Conservation (phyloP, 2,329 filamentous ascomycete genomes). For the Penicillium frequentans region DNA sequence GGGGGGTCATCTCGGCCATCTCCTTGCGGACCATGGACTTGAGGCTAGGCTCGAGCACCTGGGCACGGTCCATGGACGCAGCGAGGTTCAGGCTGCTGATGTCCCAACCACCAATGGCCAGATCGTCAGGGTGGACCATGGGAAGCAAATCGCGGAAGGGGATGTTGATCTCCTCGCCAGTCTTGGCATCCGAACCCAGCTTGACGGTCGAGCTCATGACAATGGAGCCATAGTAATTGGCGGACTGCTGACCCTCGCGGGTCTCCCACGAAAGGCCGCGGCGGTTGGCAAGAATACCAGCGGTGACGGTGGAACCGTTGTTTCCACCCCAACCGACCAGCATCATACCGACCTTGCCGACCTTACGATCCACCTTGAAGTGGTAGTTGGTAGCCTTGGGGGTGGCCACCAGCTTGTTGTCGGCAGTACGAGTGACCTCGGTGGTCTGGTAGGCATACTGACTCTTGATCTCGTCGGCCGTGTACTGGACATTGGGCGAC, state of each 20-base stretch:
- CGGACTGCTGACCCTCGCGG: conserved; percentile 76
- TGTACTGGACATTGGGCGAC: conserved; percentile 91
- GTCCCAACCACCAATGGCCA: conserved; percentile 95
- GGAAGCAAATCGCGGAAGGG: conserved; percentile 92
- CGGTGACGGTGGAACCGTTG: conserved; percentile 96
- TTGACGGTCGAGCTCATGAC: conserved; percentile 98
- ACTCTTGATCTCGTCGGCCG: conserved; percentile 81
- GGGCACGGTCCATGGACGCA: conserved; percentile 90
- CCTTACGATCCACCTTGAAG: conserved; percentile 94
- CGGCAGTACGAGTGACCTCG: conserved; percentile 67
- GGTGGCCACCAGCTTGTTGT: conserved; percentile 77
- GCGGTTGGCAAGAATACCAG: conserved; percentile 94
- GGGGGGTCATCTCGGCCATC: conserved; percentile 82
- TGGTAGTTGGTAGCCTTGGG: conserved; percentile 90
- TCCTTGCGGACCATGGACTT: conserved; percentile 90
- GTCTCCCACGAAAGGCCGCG: conserved; percentile 87
- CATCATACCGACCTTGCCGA: conserved; percentile 95
- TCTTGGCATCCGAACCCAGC: conserved; percentile 83
- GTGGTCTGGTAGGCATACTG: conserved; percentile 98
- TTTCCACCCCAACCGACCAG: conserved; percentile 97
- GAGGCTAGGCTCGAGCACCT: conserved; percentile 91
- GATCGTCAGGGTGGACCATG: conserved; percentile 96
- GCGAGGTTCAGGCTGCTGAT: conserved; percentile 90
- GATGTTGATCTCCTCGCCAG: conserved; percentile 87
- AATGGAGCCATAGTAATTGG: conserved; percentile 98